Evolutionary conservation across 371 early-diverging fungal species (phyloP), one percentile per base, ranked within the genome.

Genomic region (Capillidium heterosporum): DNA sequence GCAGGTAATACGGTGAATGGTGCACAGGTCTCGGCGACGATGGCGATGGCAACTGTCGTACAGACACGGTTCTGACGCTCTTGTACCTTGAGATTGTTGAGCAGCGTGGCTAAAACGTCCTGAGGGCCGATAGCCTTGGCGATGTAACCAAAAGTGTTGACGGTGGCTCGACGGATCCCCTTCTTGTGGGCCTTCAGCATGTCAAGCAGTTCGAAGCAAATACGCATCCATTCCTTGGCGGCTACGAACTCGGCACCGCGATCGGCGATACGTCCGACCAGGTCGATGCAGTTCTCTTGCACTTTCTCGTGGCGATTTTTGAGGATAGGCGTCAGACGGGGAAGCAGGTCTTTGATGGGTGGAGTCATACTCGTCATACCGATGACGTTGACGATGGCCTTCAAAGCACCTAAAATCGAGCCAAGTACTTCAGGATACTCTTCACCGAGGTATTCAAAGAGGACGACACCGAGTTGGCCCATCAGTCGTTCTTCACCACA

Each of bases 51-150:
- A 13, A 95, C 90, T 0, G 95, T 94, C 0, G 97, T 95, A 72
- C 97, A 96, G 47, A 95, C 92, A 73, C 98, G 89, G 65, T 87
- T 91, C 70, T 95, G 95, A 65, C 96, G 91, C 61, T 97, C 95
- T 69, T 95, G 95, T 8, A 95, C 97, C 66, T 95, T 94, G 51
- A 98, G 73, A 69, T 95, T 95, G 73, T 93, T 95, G 17, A 96
- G 76, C 58, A 96, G 69, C 3, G 96, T 97, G 32, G 95, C 91
- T 48, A 98, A 67, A 0, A 98, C 97, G 71, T 98, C 98, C 68
- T 98, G 99, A 2, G 98, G 98, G 21, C 98, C 97, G 65, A 97
- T 94, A n/a, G 95, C 96, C 65, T 89, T 89, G 63, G 99, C 95
- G 66, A 98, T 95, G 65, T 92, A 93, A 57, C 96, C 97, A 68